Conservation (phyloP, 805 yeast species). For the Wickerhamiella domercqiae region DNA sequence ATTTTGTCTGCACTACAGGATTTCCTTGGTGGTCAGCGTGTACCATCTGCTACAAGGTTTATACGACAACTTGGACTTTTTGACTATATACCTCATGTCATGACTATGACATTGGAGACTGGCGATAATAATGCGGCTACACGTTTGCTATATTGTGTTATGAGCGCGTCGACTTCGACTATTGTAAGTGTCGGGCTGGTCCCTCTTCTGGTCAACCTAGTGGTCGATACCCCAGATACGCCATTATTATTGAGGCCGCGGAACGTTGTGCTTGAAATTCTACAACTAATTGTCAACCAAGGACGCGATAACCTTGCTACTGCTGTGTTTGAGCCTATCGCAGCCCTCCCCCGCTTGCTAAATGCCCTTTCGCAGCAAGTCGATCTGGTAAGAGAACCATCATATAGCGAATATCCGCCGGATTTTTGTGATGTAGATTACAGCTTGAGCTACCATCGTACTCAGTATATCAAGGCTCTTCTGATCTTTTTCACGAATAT, state of each 20-base stretch:
- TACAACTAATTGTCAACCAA: background rate
- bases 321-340: background rate
- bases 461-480: constrained; percentile 1
- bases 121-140: background rate
- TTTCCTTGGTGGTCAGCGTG: background rate
- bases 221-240: background rate
- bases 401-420: background rate
- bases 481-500: background rate
- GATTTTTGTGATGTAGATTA: background rate
- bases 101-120: background rate
- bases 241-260: background rate
- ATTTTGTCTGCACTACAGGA: background rate
- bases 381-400: background rate
- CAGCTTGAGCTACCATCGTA: background rate
- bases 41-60: background rate
- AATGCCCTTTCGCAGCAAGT: background rate
- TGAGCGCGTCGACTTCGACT: background rate
- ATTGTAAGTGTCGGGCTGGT: background rate
- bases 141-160: background rate
- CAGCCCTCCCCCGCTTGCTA: background rate
- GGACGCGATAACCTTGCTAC: background rate
- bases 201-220: background rate
- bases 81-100: background rate
- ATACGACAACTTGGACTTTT: background rate
- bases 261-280: background rate